phyloP scores from a whole-genome alignment of 1,284 basidiomycete genomes.

The Heliocybe sulcata region DNA sequence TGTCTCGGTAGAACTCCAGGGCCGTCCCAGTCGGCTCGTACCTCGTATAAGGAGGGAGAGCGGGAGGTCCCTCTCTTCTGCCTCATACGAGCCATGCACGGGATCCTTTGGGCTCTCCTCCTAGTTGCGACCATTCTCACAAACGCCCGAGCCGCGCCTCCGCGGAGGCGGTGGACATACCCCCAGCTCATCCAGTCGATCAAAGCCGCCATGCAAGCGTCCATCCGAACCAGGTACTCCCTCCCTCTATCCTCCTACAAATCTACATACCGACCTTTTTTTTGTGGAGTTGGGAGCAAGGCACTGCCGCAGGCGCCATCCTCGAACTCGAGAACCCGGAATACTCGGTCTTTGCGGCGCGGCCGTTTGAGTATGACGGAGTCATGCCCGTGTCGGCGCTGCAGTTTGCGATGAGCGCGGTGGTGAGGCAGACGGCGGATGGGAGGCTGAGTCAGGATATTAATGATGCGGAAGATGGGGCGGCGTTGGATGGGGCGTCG shows the following conservation, averaged over 20 bases:
- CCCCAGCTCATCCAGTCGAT: slow-evolving; percentile 2
- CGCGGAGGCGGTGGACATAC: not conserved
- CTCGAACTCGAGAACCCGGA: slow-evolving; percentile 19
- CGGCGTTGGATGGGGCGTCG: slow-evolving; percentile 23
- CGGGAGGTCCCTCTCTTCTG: not conserved
- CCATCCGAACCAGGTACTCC: slow-evolving; percentile 16
- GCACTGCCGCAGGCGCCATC: slow-evolving; percentile 20
- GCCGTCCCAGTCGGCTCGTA: no score
- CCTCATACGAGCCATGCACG: not conserved
- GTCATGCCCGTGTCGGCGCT: slow-evolving; percentile 14
- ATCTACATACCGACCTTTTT: not conserved
- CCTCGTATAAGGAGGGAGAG: not conserved
- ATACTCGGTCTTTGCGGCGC: slow-evolving; percentile 18
- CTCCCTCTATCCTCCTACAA: not conserved
- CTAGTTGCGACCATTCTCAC: not conserved
- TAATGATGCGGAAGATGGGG: slow-evolving; percentile 20
- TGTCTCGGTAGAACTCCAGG: no score
- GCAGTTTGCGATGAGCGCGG: slow-evolving; percentile 20
- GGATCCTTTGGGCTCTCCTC: not conserved
- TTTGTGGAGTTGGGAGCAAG: slow-evolving; percentile 28
- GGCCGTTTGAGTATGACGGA: slow-evolving; percentile 13
- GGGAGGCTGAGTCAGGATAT: slow-evolving; percentile 22
- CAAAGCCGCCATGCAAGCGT: slow-evolving; percentile 16
- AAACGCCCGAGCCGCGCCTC: not conserved
- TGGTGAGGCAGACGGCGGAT: slow-evolving; percentile 18